Percentiles rank a stretch among this genome's conserved stretches.
Conservation (phyloP, 1,284 basidiomycete species). For the Chalciporus sp. region DNA sequence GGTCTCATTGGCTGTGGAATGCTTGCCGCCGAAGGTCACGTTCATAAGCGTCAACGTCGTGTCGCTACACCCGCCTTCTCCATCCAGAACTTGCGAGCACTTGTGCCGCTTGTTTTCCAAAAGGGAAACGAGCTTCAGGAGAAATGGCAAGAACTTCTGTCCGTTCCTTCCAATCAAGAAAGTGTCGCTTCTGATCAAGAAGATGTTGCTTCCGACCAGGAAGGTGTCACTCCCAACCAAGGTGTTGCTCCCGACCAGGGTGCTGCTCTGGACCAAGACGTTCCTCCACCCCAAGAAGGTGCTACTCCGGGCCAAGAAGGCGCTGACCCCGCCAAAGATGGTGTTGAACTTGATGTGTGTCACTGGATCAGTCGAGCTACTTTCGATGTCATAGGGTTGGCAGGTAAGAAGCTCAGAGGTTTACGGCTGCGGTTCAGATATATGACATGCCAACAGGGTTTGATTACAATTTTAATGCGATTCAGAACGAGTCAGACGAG, state of each 20-base stretch:
- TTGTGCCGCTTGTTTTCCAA: conserved; percentile 69
- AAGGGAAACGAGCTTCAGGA: conserved; percentile 67
- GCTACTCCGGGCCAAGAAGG: neutral
- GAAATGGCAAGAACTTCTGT: conserved; percentile 55
- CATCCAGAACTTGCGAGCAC: conserved; percentile 66
- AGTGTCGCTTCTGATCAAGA: neutral
- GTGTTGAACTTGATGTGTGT: conserved; percentile 57
- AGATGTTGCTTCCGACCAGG: neutral
- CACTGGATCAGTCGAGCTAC: conserved; percentile 77
- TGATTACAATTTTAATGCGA: conserved; percentile 77
- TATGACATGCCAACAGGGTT: conserved; percentile 52
- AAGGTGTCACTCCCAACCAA: too few species aligned
- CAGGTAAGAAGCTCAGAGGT: conserved; percentile 45
- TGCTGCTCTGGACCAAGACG: too few species aligned
- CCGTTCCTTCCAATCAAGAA: neutral
- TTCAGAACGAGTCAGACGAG: conserved; percentile 73
- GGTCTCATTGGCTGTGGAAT: conserved; percentile 76
- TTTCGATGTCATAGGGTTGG: conserved; percentile 79
- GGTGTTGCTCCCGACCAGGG: too few species aligned
- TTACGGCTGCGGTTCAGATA: neutral
- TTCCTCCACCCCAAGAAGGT: neutral
- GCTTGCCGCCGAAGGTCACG: conserved; percentile 72
- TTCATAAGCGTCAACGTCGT: conserved; percentile 74
- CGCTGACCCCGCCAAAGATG: neutral
- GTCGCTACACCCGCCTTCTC: conserved; percentile 80